A percentile compares a stretch with the other conserved stretches of the same genome.
Evolutionary conservation across 208 protist species (phyloP).

Genomic region (Acanthamoeba healyi): DNA sequence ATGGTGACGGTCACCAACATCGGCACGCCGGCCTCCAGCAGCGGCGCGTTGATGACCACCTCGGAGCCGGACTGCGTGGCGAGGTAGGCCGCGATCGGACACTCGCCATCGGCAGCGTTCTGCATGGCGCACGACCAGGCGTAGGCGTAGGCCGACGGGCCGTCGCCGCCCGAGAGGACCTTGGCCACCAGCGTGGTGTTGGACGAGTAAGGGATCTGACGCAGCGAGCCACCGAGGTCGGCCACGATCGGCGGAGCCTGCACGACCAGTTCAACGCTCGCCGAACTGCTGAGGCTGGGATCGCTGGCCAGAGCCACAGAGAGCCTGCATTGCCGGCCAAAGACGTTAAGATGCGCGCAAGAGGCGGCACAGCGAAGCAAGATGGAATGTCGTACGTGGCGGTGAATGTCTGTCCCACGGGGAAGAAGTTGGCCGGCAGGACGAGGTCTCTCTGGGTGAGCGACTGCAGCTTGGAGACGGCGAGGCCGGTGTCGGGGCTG

Average conservation of each 20-base stretch:
- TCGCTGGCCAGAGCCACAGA: background rate
- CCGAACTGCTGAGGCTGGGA: background rate
- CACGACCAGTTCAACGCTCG: background rate
- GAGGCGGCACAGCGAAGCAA: background rate
- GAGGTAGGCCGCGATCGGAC: background rate
- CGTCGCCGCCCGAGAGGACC: background rate
- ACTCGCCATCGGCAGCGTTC: background rate
- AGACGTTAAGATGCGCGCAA: too few relatives aligned
- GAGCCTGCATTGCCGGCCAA: background rate
- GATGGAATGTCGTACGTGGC: background rate
- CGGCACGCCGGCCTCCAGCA: background rate
- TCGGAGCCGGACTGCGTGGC: background rate
- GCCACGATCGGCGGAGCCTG: background rate
- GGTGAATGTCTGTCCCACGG: background rate
- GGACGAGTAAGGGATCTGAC: background rate
- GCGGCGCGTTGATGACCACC: background rate
- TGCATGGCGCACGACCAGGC: background rate
- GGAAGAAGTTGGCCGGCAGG: background rate
- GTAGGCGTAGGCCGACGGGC: background rate
- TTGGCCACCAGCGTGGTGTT: background rate
- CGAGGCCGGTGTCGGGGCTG: background rate
- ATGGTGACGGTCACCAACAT: background rate
- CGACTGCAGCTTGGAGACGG: background rate
- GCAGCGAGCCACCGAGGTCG: background rate
- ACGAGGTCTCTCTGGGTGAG: background rate